These are phyloP conservation scores for Inonotus hispidus DNA, from an alignment of 1,284 basidiomycete genomes.

Conservation along the genomic window DNA sequence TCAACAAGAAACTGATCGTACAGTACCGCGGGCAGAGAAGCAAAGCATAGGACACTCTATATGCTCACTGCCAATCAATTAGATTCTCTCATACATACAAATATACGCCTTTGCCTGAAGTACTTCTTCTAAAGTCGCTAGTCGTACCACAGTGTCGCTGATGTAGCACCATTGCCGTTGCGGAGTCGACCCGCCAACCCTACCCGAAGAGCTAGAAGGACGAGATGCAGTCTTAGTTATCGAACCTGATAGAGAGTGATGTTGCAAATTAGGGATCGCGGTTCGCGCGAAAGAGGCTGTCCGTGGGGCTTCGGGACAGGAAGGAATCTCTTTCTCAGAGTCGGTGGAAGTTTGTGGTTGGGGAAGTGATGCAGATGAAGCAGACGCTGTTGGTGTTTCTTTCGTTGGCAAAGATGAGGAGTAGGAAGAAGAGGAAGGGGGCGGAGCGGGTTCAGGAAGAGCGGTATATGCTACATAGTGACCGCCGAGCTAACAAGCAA, in stretches of 20 bases:
- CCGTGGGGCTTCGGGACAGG: constrained; percentile 18
- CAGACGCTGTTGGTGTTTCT: no score
- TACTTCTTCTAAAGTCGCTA: constrained; percentile 82
- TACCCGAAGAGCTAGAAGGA: constrained; percentile 10
- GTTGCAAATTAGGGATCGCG: constrained; percentile 1
- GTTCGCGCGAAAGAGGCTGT: constrained; percentile 17
- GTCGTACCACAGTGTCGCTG: constrained; percentile 76
- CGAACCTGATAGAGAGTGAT: constrained; percentile 20
- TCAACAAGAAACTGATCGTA: constrained; percentile 29
- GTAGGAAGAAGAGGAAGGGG: background rate
- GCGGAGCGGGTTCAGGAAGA: constrained; percentile 33
- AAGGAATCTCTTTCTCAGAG: background rate
- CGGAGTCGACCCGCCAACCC: background rate
- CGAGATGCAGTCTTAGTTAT: constrained; percentile 21
- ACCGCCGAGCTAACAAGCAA: constrained; percentile 56
- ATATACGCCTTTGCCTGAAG: constrained; percentile 88
- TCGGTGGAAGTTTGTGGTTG: no score
- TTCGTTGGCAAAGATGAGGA: no score
- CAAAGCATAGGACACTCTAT: background rate
- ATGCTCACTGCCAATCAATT: background rate
- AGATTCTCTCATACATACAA: constrained; percentile 78
- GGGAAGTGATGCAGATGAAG: background rate
- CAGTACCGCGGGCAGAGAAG: background rate
- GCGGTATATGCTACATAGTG: constrained; percentile 83
- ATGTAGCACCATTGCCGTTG: constrained; percentile 85